These are phyloP conservation scores for Geranium brycei DNA, from an alignment of 345 rosid species.

Conservation along the genomic window DNA sequence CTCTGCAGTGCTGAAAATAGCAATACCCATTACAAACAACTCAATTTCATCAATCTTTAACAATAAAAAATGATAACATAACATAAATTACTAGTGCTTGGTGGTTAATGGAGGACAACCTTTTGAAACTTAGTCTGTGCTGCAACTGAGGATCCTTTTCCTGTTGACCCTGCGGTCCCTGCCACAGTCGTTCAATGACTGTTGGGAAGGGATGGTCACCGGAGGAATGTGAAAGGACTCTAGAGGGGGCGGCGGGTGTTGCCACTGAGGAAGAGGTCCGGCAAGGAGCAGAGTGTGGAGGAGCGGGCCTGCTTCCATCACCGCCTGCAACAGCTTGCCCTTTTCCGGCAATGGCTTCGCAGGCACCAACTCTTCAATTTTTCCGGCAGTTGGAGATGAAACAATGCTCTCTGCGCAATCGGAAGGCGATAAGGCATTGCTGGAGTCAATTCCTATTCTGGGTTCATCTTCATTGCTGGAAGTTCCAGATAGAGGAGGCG, in stretches of 20 bases:
- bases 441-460: constrained; percentile 47
- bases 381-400: constrained; percentile 4
- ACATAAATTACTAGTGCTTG: too few species aligned
- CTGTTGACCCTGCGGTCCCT: constrained; percentile 40
- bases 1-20: too few species aligned
- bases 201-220: constrained; percentile 47
- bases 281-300: constrained; percentile 84
- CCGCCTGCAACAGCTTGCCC: constrained; percentile 92
- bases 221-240: constrained; percentile 90
- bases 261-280: constrained; percentile 94
- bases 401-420: constrained; percentile 13
- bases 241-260: constrained; percentile 91
- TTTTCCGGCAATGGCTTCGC: constrained; percentile 87
- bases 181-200: constrained; percentile 33
- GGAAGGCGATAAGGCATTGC: constrained; percentile 31
- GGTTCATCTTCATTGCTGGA: constrained; percentile 89
- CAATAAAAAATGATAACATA: too few species aligned
- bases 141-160: constrained; percentile 45
- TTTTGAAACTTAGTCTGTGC: constrained; percentile 40
- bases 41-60: too few species aligned
- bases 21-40: too few species aligned
- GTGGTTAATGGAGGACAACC: constrained; percentile 45
- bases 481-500: constrained; percentile 62
- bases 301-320: constrained; percentile 87
- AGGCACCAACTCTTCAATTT: constrained; percentile 26